These are phyloP conservation scores for Brassica juncea DNA, from an alignment of 345 rosid genomes.

Conservation along the genomic window DNA sequence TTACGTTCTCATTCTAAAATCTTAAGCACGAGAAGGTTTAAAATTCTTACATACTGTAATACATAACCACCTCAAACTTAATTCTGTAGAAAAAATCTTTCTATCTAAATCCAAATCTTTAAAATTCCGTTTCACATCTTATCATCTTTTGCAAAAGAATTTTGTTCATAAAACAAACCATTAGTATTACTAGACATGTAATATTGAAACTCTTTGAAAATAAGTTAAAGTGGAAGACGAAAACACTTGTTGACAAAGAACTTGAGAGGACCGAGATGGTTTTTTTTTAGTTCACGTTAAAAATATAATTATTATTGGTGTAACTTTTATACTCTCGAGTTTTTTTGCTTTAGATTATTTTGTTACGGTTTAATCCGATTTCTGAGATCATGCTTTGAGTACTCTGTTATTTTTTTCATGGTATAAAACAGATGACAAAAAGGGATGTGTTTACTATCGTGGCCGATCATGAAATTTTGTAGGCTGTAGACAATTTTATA, in stretches of 20 bases:
- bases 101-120: slow-evolving; percentile 25
- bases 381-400: too few relatives aligned
- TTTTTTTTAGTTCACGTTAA: too few relatives aligned
- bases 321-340: too few relatives aligned
- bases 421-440: too few relatives aligned
- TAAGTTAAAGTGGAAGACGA: slow-evolving; percentile 32
- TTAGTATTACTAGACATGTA: too few relatives aligned
- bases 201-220: slow-evolving; percentile 3
- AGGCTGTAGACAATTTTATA: too few relatives aligned
- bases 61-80: slow-evolving; percentile 19
- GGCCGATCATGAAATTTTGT: too few relatives aligned
- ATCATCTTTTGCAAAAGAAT: slow-evolving; percentile 34
- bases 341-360: too few relatives aligned
- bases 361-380: too few relatives aligned
- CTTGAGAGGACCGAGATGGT: neutral
- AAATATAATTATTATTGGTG: too few relatives aligned
- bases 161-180: neutral
- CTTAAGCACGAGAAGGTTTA: neutral
- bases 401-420: too few relatives aligned
- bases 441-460: neutral
- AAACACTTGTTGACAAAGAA: slow-evolving; percentile 25
- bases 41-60: neutral
- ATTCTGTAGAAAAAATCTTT: slow-evolving; percentile 23
- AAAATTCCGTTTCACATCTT: slow-evolving; percentile 27
- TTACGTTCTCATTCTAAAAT: neutral